Evolutionary conservation across 345 rosid species (phyloP), one percentile per base, ranked within the genome.

Genomic region (Ceriops tagal): DNA sequence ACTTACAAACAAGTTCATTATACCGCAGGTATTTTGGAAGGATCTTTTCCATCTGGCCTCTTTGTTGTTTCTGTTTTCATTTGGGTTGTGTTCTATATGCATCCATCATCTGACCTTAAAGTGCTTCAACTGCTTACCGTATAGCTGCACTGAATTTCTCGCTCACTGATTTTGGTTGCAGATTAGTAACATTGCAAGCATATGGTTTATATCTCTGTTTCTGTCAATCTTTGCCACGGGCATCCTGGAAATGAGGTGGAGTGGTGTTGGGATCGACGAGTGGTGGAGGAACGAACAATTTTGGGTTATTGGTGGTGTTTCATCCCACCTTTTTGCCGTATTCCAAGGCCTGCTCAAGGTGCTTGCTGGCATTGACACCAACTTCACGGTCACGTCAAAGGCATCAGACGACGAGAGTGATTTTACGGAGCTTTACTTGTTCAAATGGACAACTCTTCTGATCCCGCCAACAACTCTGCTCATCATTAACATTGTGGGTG

Each of bases 211-310:
- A 65, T 83, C 96, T 24, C 96, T 92, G 83, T 92, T 92, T 78
- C 88, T 92, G 71, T 92, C 98, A 70, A 92, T 92, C 79, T 88
- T 90, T 39, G 98, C 96, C 0, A 92, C 98, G 18, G 96, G 98
- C 80, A 88, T 92, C 22, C 78, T 92, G 8, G 98, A 92, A 77
- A 92, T 90, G 98, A 84, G 96, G 70, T 92, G 98, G 98, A 88
- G 98, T 58, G 98, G 98, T 6, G 98, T 92, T 22, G 96, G 98
- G 32, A 90, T 90, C 10, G 98, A 92, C 15, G 98, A 92, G 58
- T 92, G 98, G 98, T 92, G 98, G 98, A 90, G 98, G 77, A 92
- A 92, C 61, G 98, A 92, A 63, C 98, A 92, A 71, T 92, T 92
- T 77, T 92, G 98, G 98, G 98, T 92, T 26, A 90, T 92, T 24